Base-by-base conservation (phyloP, 2,329 filamentous ascomycete genomes). In the Trichoderma asperellum region DNA sequence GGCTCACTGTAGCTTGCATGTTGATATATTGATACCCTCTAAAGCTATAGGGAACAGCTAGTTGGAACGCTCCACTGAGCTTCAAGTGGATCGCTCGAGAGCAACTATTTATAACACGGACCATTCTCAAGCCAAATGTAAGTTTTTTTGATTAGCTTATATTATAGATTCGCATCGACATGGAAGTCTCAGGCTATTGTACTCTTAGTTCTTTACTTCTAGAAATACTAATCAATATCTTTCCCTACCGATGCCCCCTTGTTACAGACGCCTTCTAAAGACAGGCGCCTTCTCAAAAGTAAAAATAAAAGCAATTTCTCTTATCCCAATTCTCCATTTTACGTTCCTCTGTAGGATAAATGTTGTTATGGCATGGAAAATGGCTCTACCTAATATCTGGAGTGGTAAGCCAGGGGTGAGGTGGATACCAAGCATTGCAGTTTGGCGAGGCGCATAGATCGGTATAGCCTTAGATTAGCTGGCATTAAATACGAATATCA, bases 141-240 rank as follows among this genome's bases (percentile, higher is more conserved):
- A n/a, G 6, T 6, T 18, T 6, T 18, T 7, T 43, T 43, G 18
- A 43, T 18, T 43, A 43, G 18, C 18, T 8, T 8, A 43, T n/a
- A 43, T 43, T 6, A n/a, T 2, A 43, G 1, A n/a, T 43, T n/a
- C 7, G 40, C 40, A 8, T 6, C 8, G 1, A 4, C 18, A n/a
- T n/a, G 8, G 7, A n/a, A 1, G 7, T 2, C 4, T 6, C 1
- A 43, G 3, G 5, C 2, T n/a, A 8, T 4, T 4, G 1, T 43
- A 5, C 18, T 43, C 6, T 43, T 2, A 2, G 18, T 7, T 2
- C 32, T 18, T 43, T 8, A 0, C 5, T 43, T 8, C 4, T 0
- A 10, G 3, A 43, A 43, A 43, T 43, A 43, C 40, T 43, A 43
- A 43, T 43, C 40, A 43, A 43, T 43, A 4, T 43, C 16, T 43